Evolutionary conservation across 192 early-diverging fungal species (phyloP).

Genomic region (Coemansia sp.): DNA sequence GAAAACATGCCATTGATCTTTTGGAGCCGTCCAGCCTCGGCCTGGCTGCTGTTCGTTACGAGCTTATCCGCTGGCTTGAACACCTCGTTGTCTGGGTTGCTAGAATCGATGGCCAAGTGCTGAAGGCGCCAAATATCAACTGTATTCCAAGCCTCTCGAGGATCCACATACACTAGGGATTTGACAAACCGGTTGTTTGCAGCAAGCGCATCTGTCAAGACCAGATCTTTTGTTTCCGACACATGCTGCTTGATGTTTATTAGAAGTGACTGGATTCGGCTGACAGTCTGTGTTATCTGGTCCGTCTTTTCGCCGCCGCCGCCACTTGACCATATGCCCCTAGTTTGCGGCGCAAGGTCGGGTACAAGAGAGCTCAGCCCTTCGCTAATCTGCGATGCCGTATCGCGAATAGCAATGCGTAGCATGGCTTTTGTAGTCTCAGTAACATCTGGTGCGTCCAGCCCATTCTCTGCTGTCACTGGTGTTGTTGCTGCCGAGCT

Average conservation of each 20-base stretch:
- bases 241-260: background rate
- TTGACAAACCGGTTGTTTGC: slow-evolving; percentile 16
- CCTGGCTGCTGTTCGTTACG: slow-evolving; percentile 27
- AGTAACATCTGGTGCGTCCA: background rate
- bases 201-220: slow-evolving; percentile 1
- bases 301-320: slow-evolving; percentile 7
- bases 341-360: background rate
- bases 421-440: slow-evolving; percentile 18
- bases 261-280: background rate
- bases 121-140: slow-evolving; percentile 23
- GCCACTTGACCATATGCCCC: slow-evolving; percentile 11
- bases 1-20: slow-evolving; percentile 18
- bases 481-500: slow-evolving; percentile 6
- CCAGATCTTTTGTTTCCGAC: background rate
- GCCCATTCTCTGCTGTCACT: background rate
- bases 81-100: slow-evolving; percentile 9
- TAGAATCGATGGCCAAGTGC: slow-evolving; percentile 18
- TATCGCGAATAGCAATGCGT: slow-evolving; percentile 20
- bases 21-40: slow-evolving; percentile 20
- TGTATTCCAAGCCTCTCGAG: slow-evolving; percentile 37
- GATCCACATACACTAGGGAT: slow-evolving; percentile 23
- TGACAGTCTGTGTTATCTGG: slow-evolving; percentile 1
- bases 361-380: slow-evolving; percentile 9
- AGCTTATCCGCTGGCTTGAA: slow-evolving; percentile 27
- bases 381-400: slow-evolving; percentile 13